These are phyloP conservation scores for Gossypium australe DNA, from an alignment of 345 rosid genomes.

Conservation along the genomic window DNA sequence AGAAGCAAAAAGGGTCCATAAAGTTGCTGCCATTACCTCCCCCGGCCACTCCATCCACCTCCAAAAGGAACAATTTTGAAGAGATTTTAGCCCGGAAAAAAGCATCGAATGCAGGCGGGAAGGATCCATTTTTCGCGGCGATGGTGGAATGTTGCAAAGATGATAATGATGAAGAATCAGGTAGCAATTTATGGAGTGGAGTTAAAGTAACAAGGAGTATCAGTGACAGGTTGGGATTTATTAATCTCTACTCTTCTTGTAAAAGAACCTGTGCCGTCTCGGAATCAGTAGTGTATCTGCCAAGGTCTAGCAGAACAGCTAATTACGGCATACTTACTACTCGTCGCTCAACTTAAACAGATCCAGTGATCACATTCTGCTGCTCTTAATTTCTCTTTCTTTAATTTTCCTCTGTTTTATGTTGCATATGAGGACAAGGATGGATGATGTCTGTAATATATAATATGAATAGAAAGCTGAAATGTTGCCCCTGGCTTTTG, in stretches of 20 bases:
- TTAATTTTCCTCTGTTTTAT: neutral
- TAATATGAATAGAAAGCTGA: neutral
- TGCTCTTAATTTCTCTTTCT: neutral
- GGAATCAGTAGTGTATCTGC: conserved; percentile 64
- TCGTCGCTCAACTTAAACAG: conserved; percentile 4
- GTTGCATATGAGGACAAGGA: neutral
- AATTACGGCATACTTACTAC: conserved; percentile 23
- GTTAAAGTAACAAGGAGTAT: conserved; percentile 32
- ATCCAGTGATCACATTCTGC: neutral
- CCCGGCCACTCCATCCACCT: conserved; percentile 25
- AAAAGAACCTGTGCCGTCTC: conserved; percentile 58
- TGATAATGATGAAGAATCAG: conserved; percentile 9
- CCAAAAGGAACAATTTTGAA: conserved; percentile 19
- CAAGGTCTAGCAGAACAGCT: conserved; percentile 38
- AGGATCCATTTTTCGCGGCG: conserved; percentile 48
- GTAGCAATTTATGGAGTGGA: conserved; percentile 15
- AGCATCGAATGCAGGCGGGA: neutral
- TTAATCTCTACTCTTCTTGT: conserved; percentile 61
- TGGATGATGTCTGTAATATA: conserved; percentile 3
- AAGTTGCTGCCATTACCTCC: conserved; percentile 65
- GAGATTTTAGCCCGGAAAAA: conserved; percentile 25
- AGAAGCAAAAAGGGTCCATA: conserved; percentile 27
- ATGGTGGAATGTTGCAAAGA: conserved; percentile 43
- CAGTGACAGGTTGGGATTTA: conserved; percentile 56
- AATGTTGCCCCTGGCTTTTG: neutral